These are phyloP conservation scores for Fusarium abutilonis DNA, from an alignment of 2,329 filamentous ascomycete genomes.

Conservation along the genomic window DNA sequence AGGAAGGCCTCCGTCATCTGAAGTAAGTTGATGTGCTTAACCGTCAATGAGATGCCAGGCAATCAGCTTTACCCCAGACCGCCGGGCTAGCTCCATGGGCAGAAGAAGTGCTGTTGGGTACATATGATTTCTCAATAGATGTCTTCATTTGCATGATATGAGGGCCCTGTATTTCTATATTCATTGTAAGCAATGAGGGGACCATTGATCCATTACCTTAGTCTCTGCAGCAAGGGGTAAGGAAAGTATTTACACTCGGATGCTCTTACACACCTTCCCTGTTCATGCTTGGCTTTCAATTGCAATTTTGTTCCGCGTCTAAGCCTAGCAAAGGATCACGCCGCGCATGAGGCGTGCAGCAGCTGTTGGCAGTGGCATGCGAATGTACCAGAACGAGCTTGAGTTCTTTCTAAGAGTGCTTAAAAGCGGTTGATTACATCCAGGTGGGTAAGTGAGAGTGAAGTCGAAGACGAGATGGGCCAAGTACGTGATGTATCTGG, in stretches of 20 bases:
- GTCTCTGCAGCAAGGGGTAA: not conserved
- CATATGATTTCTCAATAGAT: not conserved
- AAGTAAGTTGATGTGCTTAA: constrained; percentile 9
- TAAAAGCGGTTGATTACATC: not conserved
- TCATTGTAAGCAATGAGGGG: no score
- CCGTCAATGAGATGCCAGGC: not conserved
- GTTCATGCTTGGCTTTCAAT: not conserved
- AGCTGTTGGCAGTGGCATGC: not conserved
- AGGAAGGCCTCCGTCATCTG: constrained; percentile 6
- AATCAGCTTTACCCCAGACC: constrained; percentile 1
- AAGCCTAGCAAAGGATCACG: not conserved
- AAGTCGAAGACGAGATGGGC: not conserved
- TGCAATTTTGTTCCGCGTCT: not conserved
- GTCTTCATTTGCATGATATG: not conserved
- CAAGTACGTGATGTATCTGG: not conserved
- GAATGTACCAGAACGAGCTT: not conserved
- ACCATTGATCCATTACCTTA: no score
- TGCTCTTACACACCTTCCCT: not conserved
- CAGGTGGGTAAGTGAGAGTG: not conserved
- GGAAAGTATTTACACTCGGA: not conserved
- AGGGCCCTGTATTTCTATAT: not conserved
- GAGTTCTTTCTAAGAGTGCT: constrained; percentile 1
- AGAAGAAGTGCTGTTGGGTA: not conserved
- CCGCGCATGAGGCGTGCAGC: not conserved
- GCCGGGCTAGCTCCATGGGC: not conserved